Percentiles rank a stretch among this genome's conserved stretches.
Evolutionary conservation across 2,329 filamentous ascomycete species (phyloP).

Genomic region (Colletotrichum sidae): DNA sequence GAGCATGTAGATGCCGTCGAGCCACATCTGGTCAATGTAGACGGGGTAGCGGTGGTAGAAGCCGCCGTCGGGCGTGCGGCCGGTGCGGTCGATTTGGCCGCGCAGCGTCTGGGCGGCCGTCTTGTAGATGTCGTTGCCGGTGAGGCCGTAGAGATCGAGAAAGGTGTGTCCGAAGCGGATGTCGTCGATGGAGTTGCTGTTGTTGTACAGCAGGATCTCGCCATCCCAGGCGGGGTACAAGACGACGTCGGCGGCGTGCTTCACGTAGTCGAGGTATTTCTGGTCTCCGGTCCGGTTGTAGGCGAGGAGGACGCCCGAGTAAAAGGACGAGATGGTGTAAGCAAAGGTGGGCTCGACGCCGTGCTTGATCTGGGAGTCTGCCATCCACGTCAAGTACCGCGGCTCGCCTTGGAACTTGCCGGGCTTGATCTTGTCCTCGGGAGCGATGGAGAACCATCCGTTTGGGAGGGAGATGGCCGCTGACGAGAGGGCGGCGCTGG

Average conservation of each 20-base stretch:
- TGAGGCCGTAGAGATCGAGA: constrained; percentile 30
- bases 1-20: constrained; percentile 61
- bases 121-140: constrained; percentile 36
- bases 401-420: constrained; percentile 28
- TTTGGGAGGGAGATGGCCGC: constrained; percentile 32
- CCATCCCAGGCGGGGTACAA: constrained; percentile 41
- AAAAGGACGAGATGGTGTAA: constrained; percentile 44
- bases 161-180: constrained; percentile 38
- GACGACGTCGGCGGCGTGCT: constrained; percentile 40
- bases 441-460: constrained; percentile 34
- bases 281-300: constrained; percentile 41
- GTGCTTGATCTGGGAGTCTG: constrained; percentile 43
- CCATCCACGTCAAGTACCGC: constrained; percentile 43
- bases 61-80: constrained; percentile 29
- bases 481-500: constrained; percentile 13
- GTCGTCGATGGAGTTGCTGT: constrained; percentile 38
- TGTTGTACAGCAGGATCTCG: constrained; percentile 34
- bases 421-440: constrained; percentile 32
- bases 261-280: constrained; percentile 42
- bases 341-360: constrained; percentile 42
- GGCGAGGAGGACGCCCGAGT: constrained; percentile 41
- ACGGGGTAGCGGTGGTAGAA: constrained; percentile 41
- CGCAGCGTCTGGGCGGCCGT: constrained; percentile 28
- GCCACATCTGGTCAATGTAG: constrained; percentile 42
- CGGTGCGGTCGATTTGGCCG: constrained; percentile 34